phyloP scores from a whole-genome alignment of 306 rosid genomes.

The Oemleria cerasiformis region DNA sequence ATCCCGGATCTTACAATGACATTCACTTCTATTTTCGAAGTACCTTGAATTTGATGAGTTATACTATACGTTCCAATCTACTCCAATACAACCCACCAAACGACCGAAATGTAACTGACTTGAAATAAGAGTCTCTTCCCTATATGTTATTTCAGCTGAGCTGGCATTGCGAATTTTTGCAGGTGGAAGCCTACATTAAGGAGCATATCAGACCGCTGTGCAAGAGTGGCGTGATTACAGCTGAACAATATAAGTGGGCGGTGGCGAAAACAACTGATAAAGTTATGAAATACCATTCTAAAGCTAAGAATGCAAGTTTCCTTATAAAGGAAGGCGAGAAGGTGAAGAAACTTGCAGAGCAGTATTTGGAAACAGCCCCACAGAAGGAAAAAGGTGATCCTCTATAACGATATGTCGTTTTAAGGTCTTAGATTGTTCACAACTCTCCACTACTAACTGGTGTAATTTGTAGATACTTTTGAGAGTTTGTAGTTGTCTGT shows the following conservation, averaged over 20 bases:
- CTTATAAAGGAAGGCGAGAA: constrained; percentile 97
- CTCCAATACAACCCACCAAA: too few species aligned
- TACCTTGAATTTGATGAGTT: too few species aligned
- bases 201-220: constrained; percentile 92
- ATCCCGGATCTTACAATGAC: too few species aligned
- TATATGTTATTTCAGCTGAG: neutral
- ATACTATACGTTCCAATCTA: too few species aligned
- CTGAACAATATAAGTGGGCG: constrained; percentile 93
- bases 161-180: constrained; percentile 23
- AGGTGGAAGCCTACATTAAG: constrained; percentile 94
- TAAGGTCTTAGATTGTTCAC: constrained; percentile 10
- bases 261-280: constrained; percentile 81
- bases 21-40: too few species aligned
- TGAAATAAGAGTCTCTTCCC: neutral
- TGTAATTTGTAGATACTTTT: constrained; percentile 19
- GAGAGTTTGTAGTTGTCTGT: constrained; percentile 25
- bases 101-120: neutral
- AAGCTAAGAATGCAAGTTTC: constrained; percentile 84
- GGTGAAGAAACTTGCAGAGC: constrained; percentile 95
- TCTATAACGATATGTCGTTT: constrained; percentile 10
- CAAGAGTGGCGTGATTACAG: constrained; percentile 87
- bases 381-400: constrained; percentile 51
- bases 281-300: constrained; percentile 85
- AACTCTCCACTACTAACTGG: constrained; percentile 9
- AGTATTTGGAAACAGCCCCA: constrained; percentile 80